These are phyloP conservation scores for Cryptococcus maquisensis DNA, from an alignment of 1,284 basidiomycete species.

Conservation along the genomic window DNA sequence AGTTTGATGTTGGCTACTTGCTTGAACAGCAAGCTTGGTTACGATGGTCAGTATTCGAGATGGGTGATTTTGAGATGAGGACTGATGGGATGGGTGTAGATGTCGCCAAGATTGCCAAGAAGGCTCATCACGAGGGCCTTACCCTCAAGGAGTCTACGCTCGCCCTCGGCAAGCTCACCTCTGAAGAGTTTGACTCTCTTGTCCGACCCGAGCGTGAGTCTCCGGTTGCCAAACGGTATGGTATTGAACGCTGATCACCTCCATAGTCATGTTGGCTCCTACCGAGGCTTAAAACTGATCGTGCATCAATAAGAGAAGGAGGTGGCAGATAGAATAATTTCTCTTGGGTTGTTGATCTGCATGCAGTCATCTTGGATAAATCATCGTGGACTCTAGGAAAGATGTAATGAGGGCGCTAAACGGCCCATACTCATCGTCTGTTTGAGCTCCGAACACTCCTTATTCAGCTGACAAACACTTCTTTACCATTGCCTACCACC, in stretches of 20 bases:
- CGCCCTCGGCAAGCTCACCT: constrained; percentile 74
- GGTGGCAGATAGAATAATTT: background rate
- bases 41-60: constrained; percentile 24
- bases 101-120: constrained; percentile 97
- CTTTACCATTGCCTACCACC: too few relatives aligned
- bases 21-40: constrained; percentile 38
- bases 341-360: background rate
- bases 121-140: constrained; percentile 96
- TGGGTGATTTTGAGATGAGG: background rate
- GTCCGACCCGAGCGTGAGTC: constrained; percentile 76
- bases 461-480: too few relatives aligned
- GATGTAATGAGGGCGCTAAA: too few relatives aligned
- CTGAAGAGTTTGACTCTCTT: constrained; percentile 91
- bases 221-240: background rate
- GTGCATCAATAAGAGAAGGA: background rate
- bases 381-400: too few relatives aligned
- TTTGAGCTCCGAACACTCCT: too few relatives aligned
- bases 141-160: constrained; percentile 95
- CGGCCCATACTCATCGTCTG: too few relatives aligned
- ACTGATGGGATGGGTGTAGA: constrained; percentile 54
- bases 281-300: constrained; percentile 27
- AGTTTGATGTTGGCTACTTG: constrained; percentile 74
- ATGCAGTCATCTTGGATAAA: too few relatives aligned
- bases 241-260: constrained; percentile 5
- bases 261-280: constrained; percentile 47